phyloP scores from a whole-genome alignment of 495 filamentous ascomycete genomes.

The Patellaria atrata region DNA sequence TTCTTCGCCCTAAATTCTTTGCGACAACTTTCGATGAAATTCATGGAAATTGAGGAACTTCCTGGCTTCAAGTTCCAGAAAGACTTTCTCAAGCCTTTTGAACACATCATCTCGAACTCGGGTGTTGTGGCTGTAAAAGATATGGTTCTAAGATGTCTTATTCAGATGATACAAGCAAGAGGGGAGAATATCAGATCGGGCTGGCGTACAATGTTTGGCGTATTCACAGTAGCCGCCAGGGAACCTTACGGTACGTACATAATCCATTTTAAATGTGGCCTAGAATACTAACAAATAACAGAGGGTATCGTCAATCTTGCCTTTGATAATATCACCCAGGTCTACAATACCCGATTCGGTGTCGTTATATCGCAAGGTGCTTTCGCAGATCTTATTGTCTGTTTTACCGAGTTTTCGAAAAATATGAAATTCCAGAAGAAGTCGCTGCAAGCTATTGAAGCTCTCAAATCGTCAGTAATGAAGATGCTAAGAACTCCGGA shows the following conservation, averaged over 20 bases:
- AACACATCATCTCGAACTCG: constrained; percentile 91
- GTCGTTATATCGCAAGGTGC: constrained; percentile 92
- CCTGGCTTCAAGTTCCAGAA: constrained; percentile 99
- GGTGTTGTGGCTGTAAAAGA: constrained; percentile 85
- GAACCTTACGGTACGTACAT: constrained; percentile 59
- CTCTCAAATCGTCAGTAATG: constrained; percentile 74
- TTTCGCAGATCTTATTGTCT: constrained; percentile 91
- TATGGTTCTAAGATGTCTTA: constrained; percentile 91
- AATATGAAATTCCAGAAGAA: constrained; percentile 97
- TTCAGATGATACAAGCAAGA: constrained; percentile 96
- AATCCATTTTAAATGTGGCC: not conserved
- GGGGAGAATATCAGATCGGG: constrained; percentile 94
- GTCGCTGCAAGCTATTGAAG: constrained; percentile 90
- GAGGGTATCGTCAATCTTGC: constrained; percentile 93
- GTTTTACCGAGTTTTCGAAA: constrained; percentile 95
- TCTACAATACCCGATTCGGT: constrained; percentile 96
- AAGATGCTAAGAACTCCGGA: constrained; percentile 94
- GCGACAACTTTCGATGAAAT: constrained; percentile 90
- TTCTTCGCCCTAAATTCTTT: constrained; percentile 94
- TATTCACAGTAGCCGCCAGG: constrained; percentile 87
- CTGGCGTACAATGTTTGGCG: constrained; percentile 99
- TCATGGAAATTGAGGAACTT: constrained; percentile 95
- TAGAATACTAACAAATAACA: constrained; percentile 26
- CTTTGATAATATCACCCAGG: constrained; percentile 89
- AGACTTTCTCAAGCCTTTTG: constrained; percentile 95